phyloP scores from a whole-genome alignment of 148 eudicot genomes.

The Chenopodium album region DNA sequence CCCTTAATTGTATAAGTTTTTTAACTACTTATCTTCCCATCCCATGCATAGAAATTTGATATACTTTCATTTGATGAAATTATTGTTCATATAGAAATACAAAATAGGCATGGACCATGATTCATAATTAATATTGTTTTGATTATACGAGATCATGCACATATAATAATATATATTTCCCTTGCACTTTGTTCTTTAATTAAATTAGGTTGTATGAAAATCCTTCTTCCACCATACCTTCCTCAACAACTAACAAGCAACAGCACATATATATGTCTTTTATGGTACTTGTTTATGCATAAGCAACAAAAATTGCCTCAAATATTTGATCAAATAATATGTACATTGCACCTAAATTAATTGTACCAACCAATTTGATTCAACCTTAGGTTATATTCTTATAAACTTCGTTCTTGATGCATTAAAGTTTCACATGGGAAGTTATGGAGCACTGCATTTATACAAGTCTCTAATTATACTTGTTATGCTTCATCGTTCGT shows the following conservation, averaged over 20 bases:
- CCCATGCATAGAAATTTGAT: too few relatives aligned
- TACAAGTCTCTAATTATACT: background rate
- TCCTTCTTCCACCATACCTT: background rate
- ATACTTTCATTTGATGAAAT: too few relatives aligned
- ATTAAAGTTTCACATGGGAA: conserved; percentile 26
- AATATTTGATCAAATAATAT: background rate
- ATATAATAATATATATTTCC: too few relatives aligned
- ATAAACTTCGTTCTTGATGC: background rate
- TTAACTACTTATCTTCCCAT: too few relatives aligned
- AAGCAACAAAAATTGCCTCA: conserved; percentile 2
- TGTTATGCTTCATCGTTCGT: background rate
- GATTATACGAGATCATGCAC: too few relatives aligned
- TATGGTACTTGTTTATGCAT: background rate
- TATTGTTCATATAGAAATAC: background rate
- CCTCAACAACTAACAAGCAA: background rate
- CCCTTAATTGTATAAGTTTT: too few relatives aligned
- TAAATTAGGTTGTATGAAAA: background rate
- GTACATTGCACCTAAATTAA: background rate
- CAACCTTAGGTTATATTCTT: background rate
- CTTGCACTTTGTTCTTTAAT: background rate
- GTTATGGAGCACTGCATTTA: conserved; percentile 18
- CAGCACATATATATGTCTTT: background rate
- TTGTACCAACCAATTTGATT: background rate
- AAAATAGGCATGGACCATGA: background rate
- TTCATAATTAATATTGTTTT: background rate